A percentile compares a stretch with the other conserved stretches of the same genome.
These are phyloP conservation scores for Leccinum imitatum DNA, from an alignment of 768 basidiomycete species.

Conservation along the genomic window DNA sequence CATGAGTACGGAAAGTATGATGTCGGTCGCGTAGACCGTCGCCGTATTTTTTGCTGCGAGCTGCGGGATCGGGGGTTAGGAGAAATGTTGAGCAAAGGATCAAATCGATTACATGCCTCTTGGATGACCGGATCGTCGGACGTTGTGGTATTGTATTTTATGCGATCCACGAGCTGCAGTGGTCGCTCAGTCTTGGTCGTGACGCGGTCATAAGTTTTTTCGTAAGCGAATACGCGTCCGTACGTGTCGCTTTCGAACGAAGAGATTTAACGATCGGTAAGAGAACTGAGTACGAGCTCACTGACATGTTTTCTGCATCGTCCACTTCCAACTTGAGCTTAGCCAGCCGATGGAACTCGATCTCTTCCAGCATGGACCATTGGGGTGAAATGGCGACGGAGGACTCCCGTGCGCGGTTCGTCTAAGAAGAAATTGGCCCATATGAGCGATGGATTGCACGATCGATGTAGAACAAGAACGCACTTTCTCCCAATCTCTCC, in stretches of 20 bases:
- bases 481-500: constrained; percentile 96
- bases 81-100: not conserved
- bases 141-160: constrained; percentile 96
- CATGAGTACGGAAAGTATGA: constrained; percentile 95
- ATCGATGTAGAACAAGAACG: constrained; percentile 11
- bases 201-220: constrained; percentile 93
- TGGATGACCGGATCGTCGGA: constrained; percentile 98
- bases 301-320: constrained; percentile 86
- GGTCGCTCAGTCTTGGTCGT: constrained; percentile 91
- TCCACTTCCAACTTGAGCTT: constrained; percentile 95
- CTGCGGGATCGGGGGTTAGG: constrained; percentile 36
- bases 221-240: constrained; percentile 89
- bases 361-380: constrained; percentile 96
- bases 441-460: not conserved
- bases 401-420: constrained; percentile 82
- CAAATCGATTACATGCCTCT: constrained; percentile 49
- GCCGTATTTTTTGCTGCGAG: constrained; percentile 80
- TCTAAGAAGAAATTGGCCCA: constrained; percentile 41
- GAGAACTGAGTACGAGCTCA: constrained; percentile 2
- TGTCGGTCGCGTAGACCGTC: constrained; percentile 90
- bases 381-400: constrained; percentile 89
- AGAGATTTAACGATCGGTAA: constrained; percentile 8
- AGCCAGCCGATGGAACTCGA: constrained; percentile 89
- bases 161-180: constrained; percentile 88
- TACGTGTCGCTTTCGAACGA: constrained; percentile 63